Evolutionary conservation across 208 protist species (phyloP), one percentile per base, ranked within the genome.

Genomic region (Leishmania tropica): DNA sequence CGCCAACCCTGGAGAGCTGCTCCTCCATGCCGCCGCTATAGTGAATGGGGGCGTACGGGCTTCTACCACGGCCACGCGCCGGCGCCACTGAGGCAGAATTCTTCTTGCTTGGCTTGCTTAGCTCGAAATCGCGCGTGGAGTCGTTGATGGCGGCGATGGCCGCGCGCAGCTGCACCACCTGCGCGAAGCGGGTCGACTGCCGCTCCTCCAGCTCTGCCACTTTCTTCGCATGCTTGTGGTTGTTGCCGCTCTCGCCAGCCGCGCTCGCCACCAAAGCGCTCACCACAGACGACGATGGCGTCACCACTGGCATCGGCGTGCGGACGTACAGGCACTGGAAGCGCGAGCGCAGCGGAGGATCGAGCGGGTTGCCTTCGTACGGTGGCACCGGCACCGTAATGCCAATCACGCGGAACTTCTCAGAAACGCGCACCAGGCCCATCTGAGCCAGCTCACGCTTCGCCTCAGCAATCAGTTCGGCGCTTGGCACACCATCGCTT

Each of bases 331-430:
- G 87, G 72, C 90, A 96, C 84, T 97, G 93, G 58, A 97, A 97
- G 47, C 92, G 91, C 17, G 92, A 96, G 28, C 95, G 89, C 78
- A 98, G 85, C 37, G 95, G 95, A 2, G 94, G 95, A 81, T 98
- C 95, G 54, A 98, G 93, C 21, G 95, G 93, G 79, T 91, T 96
- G 62, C 94, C 95, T 24, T 93, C 90, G 78, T 93, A 98, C 4
- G 85, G 88, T 10, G 93, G 93, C 67, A 98, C 96, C 1, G 98
- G 98, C 13, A 99, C 92, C 17, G 98, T 98, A 31, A 99, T 88
- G 51, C 97, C 98, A 68, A 99, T 92, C 71, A 99, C 97, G 24
- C 96, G 88, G 78, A 99, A 99, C 67, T 96, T 83, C 64, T 97
- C 93, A 31, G 92, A 93, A 3, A 98, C 96, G 70, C 92, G 91